Evolutionary conservation across 2,329 filamentous ascomycete species (phyloP).

Genomic region (Trichocomaceae sp.): DNA sequence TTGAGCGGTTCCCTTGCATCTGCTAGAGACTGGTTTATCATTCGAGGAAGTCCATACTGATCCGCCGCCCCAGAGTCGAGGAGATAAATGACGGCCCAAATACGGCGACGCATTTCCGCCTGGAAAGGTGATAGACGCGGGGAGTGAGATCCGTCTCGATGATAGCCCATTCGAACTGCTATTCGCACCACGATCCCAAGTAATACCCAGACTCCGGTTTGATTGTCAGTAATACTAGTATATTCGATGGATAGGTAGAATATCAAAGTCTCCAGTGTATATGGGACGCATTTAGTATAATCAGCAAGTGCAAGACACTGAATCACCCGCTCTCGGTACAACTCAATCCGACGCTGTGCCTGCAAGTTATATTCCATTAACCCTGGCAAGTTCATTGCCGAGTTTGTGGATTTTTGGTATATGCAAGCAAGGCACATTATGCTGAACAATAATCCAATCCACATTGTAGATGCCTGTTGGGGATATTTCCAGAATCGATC

Average conservation of each 20-base stretch:
- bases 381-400: background rate
- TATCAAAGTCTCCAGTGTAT: conserved; percentile 8
- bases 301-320: conserved; percentile 12
- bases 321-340: conserved; percentile 6
- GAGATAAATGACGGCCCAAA: conserved; percentile 28
- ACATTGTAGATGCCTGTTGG: conserved; percentile 4
- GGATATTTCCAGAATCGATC: conserved; percentile 10
- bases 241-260: conserved; percentile 9
- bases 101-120: conserved; percentile 30
- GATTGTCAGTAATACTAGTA: conserved; percentile 18
- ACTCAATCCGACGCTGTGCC: background rate
- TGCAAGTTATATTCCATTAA: background rate
- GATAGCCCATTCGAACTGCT: conserved; percentile 36
- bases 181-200: conserved; percentile 23
- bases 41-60: conserved; percentile 32
- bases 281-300: conserved; percentile 12
- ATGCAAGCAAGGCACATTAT: conserved; percentile 7
- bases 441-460: conserved; percentile 34
- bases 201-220: conserved; percentile 20
- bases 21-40: conserved; percentile 31
- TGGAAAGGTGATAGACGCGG: conserved; percentile 30
- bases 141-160: conserved; percentile 34
- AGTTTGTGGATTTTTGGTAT: background rate
- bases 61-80: conserved; percentile 33
- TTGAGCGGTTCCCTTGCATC: conserved; percentile 37